Evolutionary conservation across 208 protist genomes (phyloP).

Genomic region (Wallacemonas rigidus): DNA sequence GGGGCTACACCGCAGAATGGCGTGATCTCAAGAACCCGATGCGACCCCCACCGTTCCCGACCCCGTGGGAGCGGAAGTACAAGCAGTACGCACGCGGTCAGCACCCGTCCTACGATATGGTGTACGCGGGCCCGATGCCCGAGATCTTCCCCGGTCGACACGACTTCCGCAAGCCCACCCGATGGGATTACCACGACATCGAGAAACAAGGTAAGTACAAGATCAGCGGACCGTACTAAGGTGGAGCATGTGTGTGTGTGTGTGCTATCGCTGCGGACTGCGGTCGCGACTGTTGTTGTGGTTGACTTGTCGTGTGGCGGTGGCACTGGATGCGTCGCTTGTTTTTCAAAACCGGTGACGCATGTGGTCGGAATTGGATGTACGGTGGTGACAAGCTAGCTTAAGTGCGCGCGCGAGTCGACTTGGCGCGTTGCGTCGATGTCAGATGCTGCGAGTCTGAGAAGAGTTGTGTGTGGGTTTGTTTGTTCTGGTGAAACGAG

Average conservation of each 20-base stretch:
- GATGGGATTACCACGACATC: constrained; percentile 91
- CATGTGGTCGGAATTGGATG: too few relatives aligned
- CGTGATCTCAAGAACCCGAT: constrained; percentile 88
- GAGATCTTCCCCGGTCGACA: constrained; percentile 89
- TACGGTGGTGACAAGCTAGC: too few relatives aligned
- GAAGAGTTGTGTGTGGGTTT: too few relatives aligned
- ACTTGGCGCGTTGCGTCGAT: too few relatives aligned
- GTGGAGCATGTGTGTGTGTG: not conserved
- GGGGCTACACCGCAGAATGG: constrained; percentile 91
- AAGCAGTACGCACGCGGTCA: constrained; percentile 89
- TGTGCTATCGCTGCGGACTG: not conserved
- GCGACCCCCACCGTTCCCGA: constrained; percentile 82
- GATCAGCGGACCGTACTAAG: constrained; percentile 83
- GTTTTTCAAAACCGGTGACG: too few relatives aligned
- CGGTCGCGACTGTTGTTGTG: not conserved
- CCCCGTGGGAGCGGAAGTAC: constrained; percentile 91
- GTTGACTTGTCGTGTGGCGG: not conserved
- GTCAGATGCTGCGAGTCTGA: too few relatives aligned
- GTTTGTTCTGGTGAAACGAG: too few relatives aligned
- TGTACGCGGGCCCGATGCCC: constrained; percentile 90
- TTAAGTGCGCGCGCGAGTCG: too few relatives aligned
- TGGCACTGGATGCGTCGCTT: too few relatives aligned
- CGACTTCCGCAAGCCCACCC: constrained; percentile 87
- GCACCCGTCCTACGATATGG: constrained; percentile 92
- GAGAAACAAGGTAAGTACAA: constrained; percentile 89